Conservation (phyloP, 1,139 yeast genomes). For the Arxiozyma bovina region DNA sequence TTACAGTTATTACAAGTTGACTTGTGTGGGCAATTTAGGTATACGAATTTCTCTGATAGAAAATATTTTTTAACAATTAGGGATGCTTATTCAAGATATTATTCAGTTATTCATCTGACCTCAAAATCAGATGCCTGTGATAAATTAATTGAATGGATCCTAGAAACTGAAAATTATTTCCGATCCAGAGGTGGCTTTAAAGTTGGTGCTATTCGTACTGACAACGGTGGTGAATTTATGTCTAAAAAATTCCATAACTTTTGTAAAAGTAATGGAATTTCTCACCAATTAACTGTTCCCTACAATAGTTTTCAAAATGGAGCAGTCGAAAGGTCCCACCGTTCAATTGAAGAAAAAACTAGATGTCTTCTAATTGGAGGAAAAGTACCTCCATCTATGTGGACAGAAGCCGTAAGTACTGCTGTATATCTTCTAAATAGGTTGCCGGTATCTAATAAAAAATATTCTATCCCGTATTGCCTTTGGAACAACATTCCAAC, state of each 20-base stretch:
- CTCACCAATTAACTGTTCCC: slow-evolving; percentile 8
- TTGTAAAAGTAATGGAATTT: neutral
- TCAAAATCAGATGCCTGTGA: slow-evolving; percentile 1
- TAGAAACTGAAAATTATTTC: slow-evolving; percentile 2
- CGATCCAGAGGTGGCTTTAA: slow-evolving; percentile 2
- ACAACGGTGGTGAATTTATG: slow-evolving; percentile 6
- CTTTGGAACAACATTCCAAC: slow-evolving; percentile 1
- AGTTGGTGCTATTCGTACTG: slow-evolving; percentile 3
- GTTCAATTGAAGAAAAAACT: slow-evolving; percentile 3
- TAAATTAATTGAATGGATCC: slow-evolving; percentile 4
- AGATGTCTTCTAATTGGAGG: slow-evolving; percentile 5
- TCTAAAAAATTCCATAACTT: slow-evolving; percentile 1
- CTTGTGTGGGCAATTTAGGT: slow-evolving; percentile 4
- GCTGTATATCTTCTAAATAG: slow-evolving; percentile 8
- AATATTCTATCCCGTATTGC: slow-evolving; percentile 3
- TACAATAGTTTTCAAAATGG: slow-evolving; percentile 9
- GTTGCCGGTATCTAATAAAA: slow-evolving; percentile 1
- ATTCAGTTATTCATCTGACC: slow-evolving; percentile 1
- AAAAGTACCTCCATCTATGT: slow-evolving; percentile 6
- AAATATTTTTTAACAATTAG: slow-evolving; percentile 4
- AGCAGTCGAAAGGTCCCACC: slow-evolving; percentile 7
- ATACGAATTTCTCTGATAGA: neutral
- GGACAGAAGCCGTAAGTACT: slow-evolving; percentile 7
- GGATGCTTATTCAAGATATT: slow-evolving; percentile 3
- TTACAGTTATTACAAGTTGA: slow-evolving; percentile 4